Evolutionary conservation across 176 grass and related monocot genomes (phyloP), one percentile per base, ranked within the genome.

Genomic region (Aegilops umbellulata): DNA sequence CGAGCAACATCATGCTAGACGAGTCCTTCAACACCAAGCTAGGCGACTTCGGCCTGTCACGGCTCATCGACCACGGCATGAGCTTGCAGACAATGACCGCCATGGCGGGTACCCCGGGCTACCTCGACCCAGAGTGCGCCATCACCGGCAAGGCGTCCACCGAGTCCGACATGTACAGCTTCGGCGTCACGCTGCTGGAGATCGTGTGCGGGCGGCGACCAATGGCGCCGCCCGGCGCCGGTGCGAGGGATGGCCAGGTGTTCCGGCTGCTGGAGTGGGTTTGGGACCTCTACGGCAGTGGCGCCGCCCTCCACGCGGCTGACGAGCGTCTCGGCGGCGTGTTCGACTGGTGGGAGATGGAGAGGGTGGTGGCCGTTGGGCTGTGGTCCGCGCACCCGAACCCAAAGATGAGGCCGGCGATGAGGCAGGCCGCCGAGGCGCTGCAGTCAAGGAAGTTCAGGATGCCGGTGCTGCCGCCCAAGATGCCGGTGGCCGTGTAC

Each of bases 361-460:
- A 42, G 36, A 24, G 60, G 2, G 78, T 80, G 24, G 24, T 65
- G 15, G 78, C 5, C 8, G 60, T 80, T 4, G 78, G 92, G 46
- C 44, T 94, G 39, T 94, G 92, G 89, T 91, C 86, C 10, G 89
- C 74, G 10, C 88, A 93, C 60, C 78, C 78, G 1, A 35, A 80
- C 60, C 36, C 36, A 0, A 80, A 8, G 60, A 6, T 11, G 24
- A 36, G 78, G 24, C 78, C 78, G 10, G 15, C 15, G 5, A 80
- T 80, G 2, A 20, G 22, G 60, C 60, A 65, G 15, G 78, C 78
- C 1, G 5, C 5, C 8, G 78, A 80, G 78, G 60, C 36, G 15
- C 16, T 65, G 60, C 36, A 12, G 23, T 27, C 60, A 8, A 80
- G n/a, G 77, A 62, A 62, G 57, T 78, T 62, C 77, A 79, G 57